Evolutionary conservation across 192 early-diverging fungal genomes (phyloP), one percentile per base, ranked within the genome.

Genomic region (Coemansia sp.): DNA sequence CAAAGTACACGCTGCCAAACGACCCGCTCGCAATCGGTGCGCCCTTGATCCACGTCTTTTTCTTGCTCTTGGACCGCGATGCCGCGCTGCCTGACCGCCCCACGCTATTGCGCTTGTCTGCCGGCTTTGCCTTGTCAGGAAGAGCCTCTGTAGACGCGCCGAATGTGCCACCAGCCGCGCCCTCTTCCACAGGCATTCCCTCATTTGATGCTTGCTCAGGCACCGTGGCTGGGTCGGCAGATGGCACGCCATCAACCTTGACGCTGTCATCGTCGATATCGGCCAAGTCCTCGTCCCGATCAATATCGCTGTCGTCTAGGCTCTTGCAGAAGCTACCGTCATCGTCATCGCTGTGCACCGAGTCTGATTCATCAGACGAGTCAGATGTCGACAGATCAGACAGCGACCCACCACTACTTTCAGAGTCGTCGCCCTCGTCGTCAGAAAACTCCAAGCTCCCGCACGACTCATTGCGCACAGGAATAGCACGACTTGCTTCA

Each of bases 1-100:
- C 97, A 51, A 92, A 85, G 64, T 93, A 99, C 13, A 99, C 97
- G 60, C 87, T 90, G 20, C 94, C 96, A 85, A 98, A 99, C 13
- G 93, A 93, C n/a, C 97, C 97, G 67, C 91, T 86, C 2, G 95
- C 97, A 75, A 99, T 99, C 16, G 93, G 84, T 28, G 86, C 83
- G 16, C 97, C 97, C 67, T 90, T 88, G 60, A 91, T 91, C 93
- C 94, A 98, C 48, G 86, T 69, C 64, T 73, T 71, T 46, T 80
- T 82, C 64, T 76, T 82, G 61, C 16, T 38, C 28, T 53, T 53
- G 20, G 63, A 58, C 16, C 75, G 69, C 62, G 70, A 69, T n/a
- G 40, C 56, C 5, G 62, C 51, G 61, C 65, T 70, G 2, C 37
- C 39, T 13, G 74, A 64, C 34, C 68, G 53, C 9, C 65, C 60